Evolutionary conservation across 2,329 filamentous ascomycete species (phyloP).

Genomic region (Claviceps sp.): DNA sequence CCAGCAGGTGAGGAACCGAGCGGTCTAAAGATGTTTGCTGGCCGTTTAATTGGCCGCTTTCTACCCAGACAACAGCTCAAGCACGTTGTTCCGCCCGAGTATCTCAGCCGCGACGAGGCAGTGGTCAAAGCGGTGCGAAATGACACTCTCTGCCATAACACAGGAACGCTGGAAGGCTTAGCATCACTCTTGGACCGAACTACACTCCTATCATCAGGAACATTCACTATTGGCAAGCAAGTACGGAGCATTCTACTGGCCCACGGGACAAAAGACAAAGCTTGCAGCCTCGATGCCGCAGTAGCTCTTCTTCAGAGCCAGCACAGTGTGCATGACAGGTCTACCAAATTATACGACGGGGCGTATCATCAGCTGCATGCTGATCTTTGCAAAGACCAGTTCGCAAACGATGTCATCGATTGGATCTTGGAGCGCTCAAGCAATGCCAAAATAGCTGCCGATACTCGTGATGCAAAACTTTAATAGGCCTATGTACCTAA

Average conservation of each 20-base stretch:
- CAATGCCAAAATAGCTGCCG: conserved; percentile 4
- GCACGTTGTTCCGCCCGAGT: conserved; percentile 48
- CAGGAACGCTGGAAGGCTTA: conserved; percentile 72
- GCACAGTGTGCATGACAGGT: conserved; percentile 49
- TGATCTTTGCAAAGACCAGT: conserved; percentile 41
- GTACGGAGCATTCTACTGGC: conserved; percentile 56
- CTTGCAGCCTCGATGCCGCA: conserved; percentile 52
- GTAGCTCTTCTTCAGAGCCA: conserved; percentile 48
- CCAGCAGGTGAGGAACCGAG: conserved; percentile 51
- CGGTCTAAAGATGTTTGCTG: conserved; percentile 47
- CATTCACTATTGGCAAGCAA: conserved; percentile 34
- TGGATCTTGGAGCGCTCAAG: conserved; percentile 45
- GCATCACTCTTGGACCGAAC: conserved; percentile 67
- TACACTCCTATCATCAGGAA: conserved; percentile 42
- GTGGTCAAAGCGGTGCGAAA: conserved; percentile 46
- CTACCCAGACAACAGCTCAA: conserved; percentile 55
- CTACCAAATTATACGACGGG: conserved; percentile 61
- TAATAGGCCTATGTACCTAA: conserved; percentile 8
- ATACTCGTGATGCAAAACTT: conserved; percentile 23
- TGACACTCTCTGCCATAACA: conserved; percentile 67
- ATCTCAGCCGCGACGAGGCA: conserved; percentile 53
- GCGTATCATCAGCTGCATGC: conserved; percentile 64
- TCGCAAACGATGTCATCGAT: conserved; percentile 45
- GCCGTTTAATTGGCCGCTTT: conserved; percentile 53
- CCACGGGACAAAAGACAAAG: conserved; percentile 64